Percentiles rank a stretch among this genome's conserved stretches.
These are phyloP conservation scores for Kappamyces sp. DNA, from an alignment of 192 early-diverging fungal species.

Conservation along the genomic window DNA sequence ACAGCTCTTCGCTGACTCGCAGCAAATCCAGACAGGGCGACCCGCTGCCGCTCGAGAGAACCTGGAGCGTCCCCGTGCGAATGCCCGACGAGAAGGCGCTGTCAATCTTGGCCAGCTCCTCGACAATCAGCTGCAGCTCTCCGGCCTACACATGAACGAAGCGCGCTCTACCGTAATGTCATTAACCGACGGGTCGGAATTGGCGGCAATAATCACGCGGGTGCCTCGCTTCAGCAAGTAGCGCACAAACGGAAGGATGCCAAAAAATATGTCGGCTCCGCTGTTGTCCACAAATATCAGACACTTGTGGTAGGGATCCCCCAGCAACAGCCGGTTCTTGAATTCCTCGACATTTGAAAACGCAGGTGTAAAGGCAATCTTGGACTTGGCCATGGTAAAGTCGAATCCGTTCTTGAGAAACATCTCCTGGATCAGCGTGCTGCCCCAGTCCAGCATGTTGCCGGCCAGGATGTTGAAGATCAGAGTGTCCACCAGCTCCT, in stretches of 20 bases:
- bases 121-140: constrained; percentile 54
- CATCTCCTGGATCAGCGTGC: constrained; percentile 51
- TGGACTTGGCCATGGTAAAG: constrained; percentile 46
- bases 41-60: constrained; percentile 63
- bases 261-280: constrained; percentile 74
- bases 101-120: constrained; percentile 37
- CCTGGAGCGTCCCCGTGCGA: constrained; percentile 32
- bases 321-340: constrained; percentile 28
- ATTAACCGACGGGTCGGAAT: constrained; percentile 71
- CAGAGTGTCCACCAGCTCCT: constrained; percentile 35
- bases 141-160: constrained; percentile 17
- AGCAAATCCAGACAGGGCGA: constrained; percentile 69
- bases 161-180: constrained; percentile 57
- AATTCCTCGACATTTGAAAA: constrained; percentile 46
- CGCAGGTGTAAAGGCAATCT: constrained; percentile 33
- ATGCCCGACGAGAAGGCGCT: constrained; percentile 26
- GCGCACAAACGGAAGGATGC: constrained; percentile 71
- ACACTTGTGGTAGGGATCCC: constrained; percentile 42
- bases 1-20: constrained; percentile 57
- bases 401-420: constrained; percentile 53
- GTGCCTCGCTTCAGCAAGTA: constrained; percentile 49
- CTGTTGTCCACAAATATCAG: constrained; percentile 82
- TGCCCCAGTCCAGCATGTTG: constrained; percentile 83
- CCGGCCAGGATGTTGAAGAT: constrained; percentile 69
- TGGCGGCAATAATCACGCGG: constrained; percentile 65